A percentile compares a stretch with the other conserved stretches of the same genome.
Evolutionary conservation across 2,329 filamentous ascomycete genomes (phyloP).

Genomic region (Raffaelea albimanens): DNA sequence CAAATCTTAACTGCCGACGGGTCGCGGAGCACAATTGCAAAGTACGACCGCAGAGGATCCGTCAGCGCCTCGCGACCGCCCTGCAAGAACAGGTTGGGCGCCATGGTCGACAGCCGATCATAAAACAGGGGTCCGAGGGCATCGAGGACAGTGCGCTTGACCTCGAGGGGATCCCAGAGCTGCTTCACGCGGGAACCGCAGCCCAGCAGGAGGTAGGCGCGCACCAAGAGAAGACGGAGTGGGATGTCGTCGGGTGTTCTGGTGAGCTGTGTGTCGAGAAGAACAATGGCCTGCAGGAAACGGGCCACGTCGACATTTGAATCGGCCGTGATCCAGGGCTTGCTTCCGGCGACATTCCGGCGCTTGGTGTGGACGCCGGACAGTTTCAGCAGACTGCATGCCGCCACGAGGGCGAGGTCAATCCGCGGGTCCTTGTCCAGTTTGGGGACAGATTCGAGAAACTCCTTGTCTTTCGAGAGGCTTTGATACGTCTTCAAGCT

Average conservation of each 20-base stretch:
- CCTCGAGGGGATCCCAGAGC: constrained; percentile 40
- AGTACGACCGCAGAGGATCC: constrained; percentile 36
- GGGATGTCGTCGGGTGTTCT: constrained; percentile 34
- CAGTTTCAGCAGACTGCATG: constrained; percentile 20
- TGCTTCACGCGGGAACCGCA: constrained; percentile 35
- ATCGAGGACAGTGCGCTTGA: constrained; percentile 50
- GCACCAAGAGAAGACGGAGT: constrained; percentile 39
- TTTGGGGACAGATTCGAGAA: constrained; percentile 13
- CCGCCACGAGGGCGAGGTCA: constrained; percentile 23
- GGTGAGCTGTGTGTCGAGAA: constrained; percentile 41
- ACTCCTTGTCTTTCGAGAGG: constrained; percentile 14
- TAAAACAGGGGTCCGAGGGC: constrained; percentile 44
- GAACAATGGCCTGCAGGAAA: constrained; percentile 37
- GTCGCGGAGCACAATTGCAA: constrained; percentile 28
- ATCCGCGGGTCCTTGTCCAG: constrained; percentile 22
- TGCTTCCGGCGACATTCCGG: neutral
- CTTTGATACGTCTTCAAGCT: constrained; percentile 14
- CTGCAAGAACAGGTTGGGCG: constrained; percentile 30
- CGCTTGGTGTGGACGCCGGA: constrained; percentile 14
- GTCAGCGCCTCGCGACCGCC: constrained; percentile 25
- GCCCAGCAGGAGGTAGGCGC: constrained; percentile 41
- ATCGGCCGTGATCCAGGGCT: constrained; percentile 9
- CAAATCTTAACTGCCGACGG: constrained; percentile 30
- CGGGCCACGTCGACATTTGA: constrained; percentile 16
- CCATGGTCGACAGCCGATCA: constrained; percentile 43